A percentile compares a stretch with the other conserved stretches of the same genome.
Conservation (phyloP, 2,329 filamentous ascomycete species). For the Blumeria graminis region DNA sequence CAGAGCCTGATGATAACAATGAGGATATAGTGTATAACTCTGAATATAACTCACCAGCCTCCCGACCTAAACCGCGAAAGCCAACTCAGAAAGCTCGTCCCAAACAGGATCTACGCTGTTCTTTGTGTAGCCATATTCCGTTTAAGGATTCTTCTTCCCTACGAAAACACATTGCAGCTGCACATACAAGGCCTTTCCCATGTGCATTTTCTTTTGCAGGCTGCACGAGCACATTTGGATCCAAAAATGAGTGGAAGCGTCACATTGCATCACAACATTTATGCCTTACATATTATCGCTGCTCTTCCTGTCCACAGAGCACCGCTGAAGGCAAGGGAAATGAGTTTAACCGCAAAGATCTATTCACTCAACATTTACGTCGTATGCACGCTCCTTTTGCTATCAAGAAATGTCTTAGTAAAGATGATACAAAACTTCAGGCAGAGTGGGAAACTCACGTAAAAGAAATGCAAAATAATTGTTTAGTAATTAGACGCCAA, state of each 20-base stretch:
- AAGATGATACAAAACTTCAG: constrained; percentile 33
- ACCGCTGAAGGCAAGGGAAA: constrained; percentile 32
- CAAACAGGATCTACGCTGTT: constrained; percentile 37
- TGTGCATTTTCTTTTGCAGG: constrained; percentile 73
- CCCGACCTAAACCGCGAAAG: constrained; percentile 13
- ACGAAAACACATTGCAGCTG: constrained; percentile 41
- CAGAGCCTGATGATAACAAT: constrained; percentile 18
- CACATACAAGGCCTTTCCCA: constrained; percentile 50
- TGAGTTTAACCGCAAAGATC: constrained; percentile 81
- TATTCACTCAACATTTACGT: constrained; percentile 83
- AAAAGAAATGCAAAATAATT: constrained; percentile 48
- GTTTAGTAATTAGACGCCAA: constrained; percentile 42
- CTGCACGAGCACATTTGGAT: constrained; percentile 62
- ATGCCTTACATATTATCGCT: constrained; percentile 39
- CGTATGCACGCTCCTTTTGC: constrained; percentile 70
- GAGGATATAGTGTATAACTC: constrained; percentile 18
- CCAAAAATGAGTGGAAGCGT: constrained; percentile 95
- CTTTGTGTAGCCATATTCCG: constrained; percentile 35
- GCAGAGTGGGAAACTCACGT: constrained; percentile 39
- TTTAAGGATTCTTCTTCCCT: constrained; percentile 44
- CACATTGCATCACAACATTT: constrained; percentile 84
- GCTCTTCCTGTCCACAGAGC: constrained; percentile 32
- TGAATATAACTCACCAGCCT: constrained; percentile 15
- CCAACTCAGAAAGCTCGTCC: constrained; percentile 16
- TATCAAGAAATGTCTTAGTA: constrained; percentile 31